These are phyloP conservation scores for Dothidotthia symphoricarpi DNA, from an alignment of 2,329 filamentous ascomycete genomes.

Conservation along the genomic window DNA sequence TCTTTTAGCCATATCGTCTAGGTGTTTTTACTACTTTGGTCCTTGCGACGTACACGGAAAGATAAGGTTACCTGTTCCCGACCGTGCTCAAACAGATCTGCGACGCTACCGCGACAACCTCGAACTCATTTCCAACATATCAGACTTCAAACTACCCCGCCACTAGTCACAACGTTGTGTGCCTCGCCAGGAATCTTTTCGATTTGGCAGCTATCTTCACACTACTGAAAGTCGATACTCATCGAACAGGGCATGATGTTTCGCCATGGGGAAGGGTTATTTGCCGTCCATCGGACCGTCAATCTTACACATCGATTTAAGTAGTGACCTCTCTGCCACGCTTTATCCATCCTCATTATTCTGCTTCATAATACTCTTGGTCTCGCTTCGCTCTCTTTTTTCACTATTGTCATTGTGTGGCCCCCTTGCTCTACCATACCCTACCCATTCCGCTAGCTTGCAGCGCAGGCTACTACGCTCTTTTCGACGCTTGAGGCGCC, in stretches of 20 bases:
- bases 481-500: conserved; percentile 25
- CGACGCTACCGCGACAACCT: conserved; percentile 37
- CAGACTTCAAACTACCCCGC: conserved; percentile 28
- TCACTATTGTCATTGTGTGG: conserved; percentile 7
- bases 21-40: conserved; percentile 20
- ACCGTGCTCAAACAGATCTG: conserved; percentile 37
- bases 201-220: conserved; percentile 27
- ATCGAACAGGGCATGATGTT: conserved; percentile 40
- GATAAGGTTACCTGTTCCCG: conserved; percentile 27
- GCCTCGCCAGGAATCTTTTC: conserved; percentile 29
- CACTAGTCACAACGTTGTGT: conserved; percentile 15
- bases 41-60: conserved; percentile 15
- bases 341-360: conserved; percentile 24
- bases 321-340: conserved; percentile 31
- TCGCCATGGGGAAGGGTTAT: conserved; percentile 33
- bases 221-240: conserved; percentile 30
- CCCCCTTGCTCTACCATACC: too few relatives aligned
- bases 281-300: conserved; percentile 22
- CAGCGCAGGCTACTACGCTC: conserved; percentile 39
- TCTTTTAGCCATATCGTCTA: conserved; percentile 26
- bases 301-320: conserved; percentile 46
- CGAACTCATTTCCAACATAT: conserved; percentile 35
- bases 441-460: conserved; percentile 23
- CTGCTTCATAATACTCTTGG: conserved; percentile 35
- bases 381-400: conserved; percentile 37